phyloP scores from a whole-genome alignment of 805 yeast species.

The Metschnikowia similis region DNA sequence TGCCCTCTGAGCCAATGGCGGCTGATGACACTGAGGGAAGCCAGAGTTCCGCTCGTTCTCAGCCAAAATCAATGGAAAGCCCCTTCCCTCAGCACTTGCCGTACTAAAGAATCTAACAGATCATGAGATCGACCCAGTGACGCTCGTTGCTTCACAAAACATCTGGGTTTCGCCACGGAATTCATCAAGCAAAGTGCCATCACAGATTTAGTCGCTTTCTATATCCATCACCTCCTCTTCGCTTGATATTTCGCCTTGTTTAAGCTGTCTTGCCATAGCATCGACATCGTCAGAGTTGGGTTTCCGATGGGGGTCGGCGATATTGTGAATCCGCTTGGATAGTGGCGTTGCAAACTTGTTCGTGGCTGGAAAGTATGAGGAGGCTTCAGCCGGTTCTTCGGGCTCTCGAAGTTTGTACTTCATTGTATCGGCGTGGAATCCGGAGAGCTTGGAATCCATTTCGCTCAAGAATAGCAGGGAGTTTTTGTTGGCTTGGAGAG shows the following conservation, averaged over 20 bases:
- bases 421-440: constrained; percentile 1
- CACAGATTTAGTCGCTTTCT: constrained; percentile 44
- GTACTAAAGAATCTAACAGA: no score
- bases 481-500: constrained; percentile 55
- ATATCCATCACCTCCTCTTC: constrained; percentile 58
- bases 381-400: background rate
- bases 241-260: constrained; percentile 45
- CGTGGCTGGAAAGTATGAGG: constrained; percentile 5
- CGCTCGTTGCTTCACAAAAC: background rate
- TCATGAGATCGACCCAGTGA: no score
- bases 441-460: constrained; percentile 13
- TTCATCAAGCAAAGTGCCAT: background rate
- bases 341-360: constrained; percentile 23
- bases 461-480: constrained; percentile 10
- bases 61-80: no score
- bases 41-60: no score
- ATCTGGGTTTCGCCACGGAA: background rate
- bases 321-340: constrained; percentile 14
- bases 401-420: background rate
- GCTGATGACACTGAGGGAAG: no score
- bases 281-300: constrained; percentile 23
- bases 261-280: constrained; percentile 35
- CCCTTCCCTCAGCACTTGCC: no score
- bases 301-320: constrained; percentile 4
- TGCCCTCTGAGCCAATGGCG: no score